Evolutionary conservation across 108 stramenopile genomes (phyloP).

Genomic region (Skeletonema grethae): DNA sequence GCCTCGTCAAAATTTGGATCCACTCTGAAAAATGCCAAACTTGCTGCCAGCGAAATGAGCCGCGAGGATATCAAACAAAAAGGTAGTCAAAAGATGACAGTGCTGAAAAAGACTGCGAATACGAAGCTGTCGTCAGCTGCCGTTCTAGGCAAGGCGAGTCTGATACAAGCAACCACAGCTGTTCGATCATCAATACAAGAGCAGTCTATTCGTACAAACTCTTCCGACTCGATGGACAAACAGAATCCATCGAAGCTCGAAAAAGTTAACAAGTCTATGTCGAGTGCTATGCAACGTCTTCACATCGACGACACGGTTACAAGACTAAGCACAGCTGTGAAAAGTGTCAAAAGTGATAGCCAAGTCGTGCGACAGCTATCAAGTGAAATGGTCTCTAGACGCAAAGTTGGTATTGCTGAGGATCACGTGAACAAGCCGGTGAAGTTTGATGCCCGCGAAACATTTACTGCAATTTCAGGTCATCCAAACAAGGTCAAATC

Average conservation of each 20-base stretch:
- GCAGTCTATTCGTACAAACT: conserved; percentile 6
- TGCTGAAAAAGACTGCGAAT: conserved; percentile 17
- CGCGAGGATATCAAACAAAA: conserved; percentile 33
- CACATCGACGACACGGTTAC: conserved; percentile 43
- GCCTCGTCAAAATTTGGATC: conserved; percentile 29
- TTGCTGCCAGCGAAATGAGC: conserved; percentile 33
- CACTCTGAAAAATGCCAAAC: conserved; percentile 30
- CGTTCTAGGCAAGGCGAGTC: not conserved
- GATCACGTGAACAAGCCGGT: conserved; percentile 23
- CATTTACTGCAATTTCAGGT: conserved; percentile 30
- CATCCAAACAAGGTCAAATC: conserved; percentile 33
- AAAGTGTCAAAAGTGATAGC: conserved; percentile 19
- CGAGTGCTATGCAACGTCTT: conserved; percentile 28
- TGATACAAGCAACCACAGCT: conserved; percentile 12
- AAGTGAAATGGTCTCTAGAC: conserved; percentile 13
- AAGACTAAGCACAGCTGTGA: conserved; percentile 34
- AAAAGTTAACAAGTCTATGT: conserved; percentile 22
- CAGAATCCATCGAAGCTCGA: conserved; percentile 6
- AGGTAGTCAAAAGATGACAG: conserved; percentile 21
- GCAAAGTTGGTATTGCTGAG: conserved; percentile 18
- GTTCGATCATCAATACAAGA: conserved; percentile 26
- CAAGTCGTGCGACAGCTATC: conserved; percentile 24
- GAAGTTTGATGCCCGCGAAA: conserved; percentile 48
- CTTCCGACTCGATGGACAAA: conserved; percentile 3
- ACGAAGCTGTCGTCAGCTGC: conserved; percentile 1